Conservation (phyloP, 352 stramenopile species). For the Discostella stelligera region DNA sequence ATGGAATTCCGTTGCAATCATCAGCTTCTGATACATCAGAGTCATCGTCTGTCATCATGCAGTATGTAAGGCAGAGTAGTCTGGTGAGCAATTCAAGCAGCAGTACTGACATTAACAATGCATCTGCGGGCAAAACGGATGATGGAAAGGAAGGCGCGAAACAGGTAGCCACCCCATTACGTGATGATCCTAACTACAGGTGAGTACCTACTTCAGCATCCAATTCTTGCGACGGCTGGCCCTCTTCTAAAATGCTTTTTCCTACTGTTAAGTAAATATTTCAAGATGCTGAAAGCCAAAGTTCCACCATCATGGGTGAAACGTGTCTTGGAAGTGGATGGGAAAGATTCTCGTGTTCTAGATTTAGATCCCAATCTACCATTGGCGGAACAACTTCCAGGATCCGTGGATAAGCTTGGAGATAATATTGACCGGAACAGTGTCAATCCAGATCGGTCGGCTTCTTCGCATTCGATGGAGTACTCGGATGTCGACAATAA, state of each 20-base stretch:
- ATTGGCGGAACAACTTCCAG: slow-evolving; percentile 54
- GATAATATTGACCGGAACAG: slow-evolving; percentile 86
- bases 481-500: not conserved
- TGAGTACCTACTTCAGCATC: not conserved
- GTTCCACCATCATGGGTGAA: slow-evolving; percentile 81
- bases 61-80: not conserved
- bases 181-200: slow-evolving; percentile 37
- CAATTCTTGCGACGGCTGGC: not conserved
- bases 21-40: not conserved
- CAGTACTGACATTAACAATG: not conserved
- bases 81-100: not conserved
- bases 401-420: slow-evolving; percentile 83
- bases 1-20: not conserved
- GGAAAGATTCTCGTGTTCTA: slow-evolving; percentile 42
- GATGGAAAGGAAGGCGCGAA: slow-evolving; percentile 2
- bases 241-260: not conserved
- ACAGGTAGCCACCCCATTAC: slow-evolving; percentile 5
- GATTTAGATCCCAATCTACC: slow-evolving; percentile 42
- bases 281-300: slow-evolving; percentile 92
- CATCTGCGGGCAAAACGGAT: not conserved
- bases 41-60: not conserved
- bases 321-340: slow-evolving; percentile 51
- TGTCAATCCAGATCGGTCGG: not conserved
- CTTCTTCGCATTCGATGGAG: not conserved
- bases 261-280: slow-evolving; percentile 78